Evolutionary conservation across 257 asterid species (phyloP), one percentile per base, ranked within the genome.

Genomic region (Ligustrum vulgare): DNA sequence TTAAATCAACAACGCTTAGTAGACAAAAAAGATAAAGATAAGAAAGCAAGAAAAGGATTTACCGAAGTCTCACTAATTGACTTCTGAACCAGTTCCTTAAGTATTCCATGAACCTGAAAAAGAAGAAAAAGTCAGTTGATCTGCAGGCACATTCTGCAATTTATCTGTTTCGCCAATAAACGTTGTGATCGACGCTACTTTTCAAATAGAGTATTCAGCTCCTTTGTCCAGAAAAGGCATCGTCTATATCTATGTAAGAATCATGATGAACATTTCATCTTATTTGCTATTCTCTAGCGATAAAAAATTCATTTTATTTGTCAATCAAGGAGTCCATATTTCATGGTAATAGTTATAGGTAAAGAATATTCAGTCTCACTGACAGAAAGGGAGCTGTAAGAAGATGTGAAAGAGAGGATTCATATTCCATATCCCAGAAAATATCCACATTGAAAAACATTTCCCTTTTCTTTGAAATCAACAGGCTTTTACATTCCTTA

Each of bases 61-160:
- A 82, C 92, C 72, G 62, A 69, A 4, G 94, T 89, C 86, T 86
- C 96, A 56, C 75, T 79, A 39, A 90, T 87, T 8, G 96, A 83
- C 91, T 89, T 90, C 65, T 86, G 88, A 72, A 90, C 86, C 58
- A 91, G 87, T 8, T 91, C 96, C 90, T 86, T 91, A 80, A 91
- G 81, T 66, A 89, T 77, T 22, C 76, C 90, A 76, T 89, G 96
- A 86, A 91, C 96, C 96, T 91, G 84, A 80, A 79, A 80, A 79
- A 79, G 63, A 35, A 63, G 23, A 39, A 7, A 82, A 82, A 28
- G 11, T 56, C 20, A 56, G 64, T 23, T 56, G 64, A 56, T 56
- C 22, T 2, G 31, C 31, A 56, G 31, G 64, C 3, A n/a, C 31
- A 6, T 56, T 4, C 32, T 7, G 28, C 12, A 8, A n/a, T 31